These are phyloP conservation scores for Globisporangium canariense DNA, from an alignment of 352 stramenopile species.

Conservation along the genomic window DNA sequence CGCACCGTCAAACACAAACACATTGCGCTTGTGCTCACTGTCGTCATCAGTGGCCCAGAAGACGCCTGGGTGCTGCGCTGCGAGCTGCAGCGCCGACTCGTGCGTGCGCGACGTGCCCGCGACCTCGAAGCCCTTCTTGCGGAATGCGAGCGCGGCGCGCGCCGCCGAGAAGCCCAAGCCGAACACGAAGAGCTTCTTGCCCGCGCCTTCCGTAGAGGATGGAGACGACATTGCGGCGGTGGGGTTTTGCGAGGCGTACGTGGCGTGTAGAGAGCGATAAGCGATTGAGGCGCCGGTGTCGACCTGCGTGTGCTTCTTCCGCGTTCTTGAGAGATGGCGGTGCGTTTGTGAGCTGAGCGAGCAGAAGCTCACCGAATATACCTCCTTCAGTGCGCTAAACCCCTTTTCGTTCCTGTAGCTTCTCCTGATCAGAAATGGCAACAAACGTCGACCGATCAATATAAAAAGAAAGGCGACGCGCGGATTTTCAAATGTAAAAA, in stretches of 20 bases:
- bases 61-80: constrained; percentile 25
- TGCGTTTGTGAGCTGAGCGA: not conserved
- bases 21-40: constrained; percentile 27
- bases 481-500: too few species aligned
- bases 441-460: too few species aligned
- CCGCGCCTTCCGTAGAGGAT: too few species aligned
- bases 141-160: constrained; percentile 67
- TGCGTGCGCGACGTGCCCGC: constrained; percentile 68
- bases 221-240: not conserved
- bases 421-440: too few species aligned
- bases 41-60: constrained; percentile 32
- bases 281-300: not conserved
- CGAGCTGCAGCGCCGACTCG: constrained; percentile 44
- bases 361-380: not conserved
- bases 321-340: not conserved
- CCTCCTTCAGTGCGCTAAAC: not conserved
- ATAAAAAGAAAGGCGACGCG: too few species aligned
- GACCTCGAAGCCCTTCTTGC: constrained; percentile 53
- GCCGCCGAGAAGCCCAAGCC: constrained; percentile 84
- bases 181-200: constrained; percentile 84
- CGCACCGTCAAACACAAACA: constrained; percentile 81
- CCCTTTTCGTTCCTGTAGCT: too few species aligned
- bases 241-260: not conserved
- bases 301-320: not conserved
- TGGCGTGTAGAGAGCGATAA: not conserved